Base-by-base conservation (phyloP, 805 yeast genomes). In the Metschnikowia noctiluminum region DNA sequence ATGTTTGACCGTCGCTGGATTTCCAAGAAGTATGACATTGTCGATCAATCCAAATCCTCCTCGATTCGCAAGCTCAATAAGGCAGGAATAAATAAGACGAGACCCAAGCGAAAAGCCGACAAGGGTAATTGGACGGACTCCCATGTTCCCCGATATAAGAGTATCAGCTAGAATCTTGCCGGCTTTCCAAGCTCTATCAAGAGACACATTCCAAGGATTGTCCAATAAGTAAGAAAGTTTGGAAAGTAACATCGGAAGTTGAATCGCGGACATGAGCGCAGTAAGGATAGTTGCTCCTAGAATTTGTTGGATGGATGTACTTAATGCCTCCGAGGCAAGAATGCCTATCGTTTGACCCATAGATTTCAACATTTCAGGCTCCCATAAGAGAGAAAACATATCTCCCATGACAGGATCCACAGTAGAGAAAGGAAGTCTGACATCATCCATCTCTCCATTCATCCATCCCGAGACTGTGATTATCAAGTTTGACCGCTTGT, bases 331-430 rank as follows among this genome's bases (percentile, higher is more conserved):
- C 37, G 92, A 87, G 0, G 99, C 99, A 49, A 94, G 76, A 59
- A 94, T 91, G 53, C 82, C 81, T 54, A 94, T 92, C 0, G 99
- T 94, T 66, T 94, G 97, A 63, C 99, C 99, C 80, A 88, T 89
- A 47, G 96, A 87, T 53, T 82, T 85, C 59, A 94, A 81, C 94
- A 94, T 89, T 56, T 94, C 99, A 0, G 99, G 99, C 66, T 94
- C 99, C 99, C 99, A 94, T 42, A 88, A 71, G 7, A 94, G 73
- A 0, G 98, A 89, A 59, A 86, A 88, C 56, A 94, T 69, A 64
- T 94, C 99, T 14, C 99, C 99, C 92, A 92, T 90, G 0, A 92
- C 89, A 0, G 99, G 99, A 62, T 95, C 99, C 8, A 94, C 87
- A 0, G 99, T 94, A 1, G 96, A 87, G 62, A 91, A 94, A 2